These are phyloP conservation scores for Colletotrichum lini DNA, from an alignment of 2,329 filamentous ascomycete species.

Conservation along the genomic window DNA sequence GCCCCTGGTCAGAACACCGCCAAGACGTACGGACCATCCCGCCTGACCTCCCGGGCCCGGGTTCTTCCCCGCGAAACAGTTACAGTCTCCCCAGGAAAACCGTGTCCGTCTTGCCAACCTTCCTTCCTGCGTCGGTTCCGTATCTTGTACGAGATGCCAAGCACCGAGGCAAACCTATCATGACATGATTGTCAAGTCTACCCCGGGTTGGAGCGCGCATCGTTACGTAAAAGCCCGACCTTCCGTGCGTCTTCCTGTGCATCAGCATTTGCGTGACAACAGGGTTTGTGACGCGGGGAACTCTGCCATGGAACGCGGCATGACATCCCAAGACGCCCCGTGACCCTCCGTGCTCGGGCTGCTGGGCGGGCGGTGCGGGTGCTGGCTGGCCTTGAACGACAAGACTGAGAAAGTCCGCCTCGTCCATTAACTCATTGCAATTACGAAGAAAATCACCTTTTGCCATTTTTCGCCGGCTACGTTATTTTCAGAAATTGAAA, in stretches of 20 bases:
- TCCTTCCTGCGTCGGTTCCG: conserved; percentile 16
- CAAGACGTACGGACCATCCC: conserved; percentile 31
- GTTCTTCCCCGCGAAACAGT: conserved; percentile 31
- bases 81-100: not conserved
- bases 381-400: conserved; percentile 10
- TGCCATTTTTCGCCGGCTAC: not conserved
- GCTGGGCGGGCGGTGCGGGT: not conserved
- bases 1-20: not conserved
- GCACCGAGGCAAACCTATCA: conserved; percentile 23
- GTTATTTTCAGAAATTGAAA: not conserved
- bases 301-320: conserved; percentile 15
- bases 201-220: conserved; percentile 27
- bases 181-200: not conserved
- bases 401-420: not conserved
- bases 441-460: not conserved
- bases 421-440: not conserved
- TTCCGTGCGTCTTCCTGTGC: conserved; percentile 36
- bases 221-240: conserved; percentile 39
- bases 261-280: not conserved
- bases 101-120: conserved; percentile 15
- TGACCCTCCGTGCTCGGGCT: conserved; percentile 19
- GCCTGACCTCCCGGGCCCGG: conserved; percentile 37
- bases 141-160: conserved; percentile 38
- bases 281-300: conserved; percentile 27
- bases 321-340: conserved; percentile 26